These are phyloP conservation scores for Opeltia flavorubescens DNA, from an alignment of 495 filamentous ascomycete species.

Conservation along the genomic window DNA sequence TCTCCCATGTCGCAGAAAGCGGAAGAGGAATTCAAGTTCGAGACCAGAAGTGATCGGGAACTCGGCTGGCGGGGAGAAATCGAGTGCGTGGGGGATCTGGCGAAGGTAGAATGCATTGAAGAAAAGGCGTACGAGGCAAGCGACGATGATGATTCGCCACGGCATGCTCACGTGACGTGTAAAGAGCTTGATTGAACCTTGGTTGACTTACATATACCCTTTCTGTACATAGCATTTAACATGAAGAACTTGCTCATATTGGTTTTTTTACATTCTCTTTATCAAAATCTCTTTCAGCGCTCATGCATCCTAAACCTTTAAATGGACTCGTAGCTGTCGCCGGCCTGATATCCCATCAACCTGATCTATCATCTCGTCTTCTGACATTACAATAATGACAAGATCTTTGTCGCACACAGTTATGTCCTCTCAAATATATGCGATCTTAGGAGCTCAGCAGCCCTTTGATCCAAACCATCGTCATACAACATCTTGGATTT, in stretches of 20 bases:
- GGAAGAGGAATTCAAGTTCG: not conserved
- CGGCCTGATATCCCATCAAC: too few species aligned
- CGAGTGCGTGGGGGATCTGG: not conserved
- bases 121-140: too few species aligned
- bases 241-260: too few species aligned
- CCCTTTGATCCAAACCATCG: conserved; percentile 44
- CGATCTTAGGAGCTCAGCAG: conserved; percentile 8
- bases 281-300: too few species aligned
- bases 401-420: too few species aligned
- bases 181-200: not conserved
- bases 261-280: too few species aligned
- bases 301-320: too few species aligned
- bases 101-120: not conserved
- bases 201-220: not conserved
- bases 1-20: not conserved
- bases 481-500: conserved; percentile 63
- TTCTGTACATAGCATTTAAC: not conserved
- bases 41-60: not conserved
- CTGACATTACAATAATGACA: too few species aligned
- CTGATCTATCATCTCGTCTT: too few species aligned
- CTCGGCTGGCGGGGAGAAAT: not conserved
- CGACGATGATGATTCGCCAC: not conserved
- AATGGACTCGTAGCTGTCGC: too few species aligned
- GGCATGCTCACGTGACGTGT: not conserved
- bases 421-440: not conserved